phyloP scores from a whole-genome alignment of 2,329 filamentous ascomycete genomes.

The Huntiella decipiens region DNA sequence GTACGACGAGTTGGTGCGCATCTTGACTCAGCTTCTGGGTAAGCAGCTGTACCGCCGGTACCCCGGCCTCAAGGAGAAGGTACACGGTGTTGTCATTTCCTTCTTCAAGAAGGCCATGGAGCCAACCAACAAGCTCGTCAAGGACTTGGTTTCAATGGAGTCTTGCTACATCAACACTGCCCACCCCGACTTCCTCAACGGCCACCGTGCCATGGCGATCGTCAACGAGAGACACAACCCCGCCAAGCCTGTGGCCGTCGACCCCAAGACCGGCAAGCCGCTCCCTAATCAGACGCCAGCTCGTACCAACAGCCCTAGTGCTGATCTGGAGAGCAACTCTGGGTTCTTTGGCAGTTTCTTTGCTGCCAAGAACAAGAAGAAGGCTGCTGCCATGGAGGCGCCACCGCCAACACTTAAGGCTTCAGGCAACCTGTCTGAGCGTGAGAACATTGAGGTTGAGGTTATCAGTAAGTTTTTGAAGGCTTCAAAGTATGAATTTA shows the following conservation, averaged over 20 bases:
- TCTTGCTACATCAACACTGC: conserved; percentile 96
- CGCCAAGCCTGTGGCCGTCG: conserved; percentile 75
- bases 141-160: conserved; percentile 87
- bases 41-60: conserved; percentile 88
- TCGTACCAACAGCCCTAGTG: conserved; percentile 56
- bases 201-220: conserved; percentile 94
- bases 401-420: conserved; percentile 87
- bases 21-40: conserved; percentile 70
- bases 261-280: conserved; percentile 96
- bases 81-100: conserved; percentile 73
- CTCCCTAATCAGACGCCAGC: conserved; percentile 49
- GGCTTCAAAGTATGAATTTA: conserved; percentile 20
- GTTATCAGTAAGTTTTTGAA: conserved; percentile 68
- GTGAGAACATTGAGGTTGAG: conserved; percentile 89
- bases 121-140: conserved; percentile 91
- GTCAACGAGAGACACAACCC: conserved; percentile 81
- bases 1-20: conserved; percentile 92
- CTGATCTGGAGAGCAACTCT: conserved; percentile 36
- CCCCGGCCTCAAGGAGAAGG: conserved; percentile 88
- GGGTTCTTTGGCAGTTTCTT: conserved; percentile 99
- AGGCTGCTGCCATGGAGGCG: conserved; percentile 98
- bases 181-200: conserved; percentile 93
- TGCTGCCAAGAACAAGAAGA: conserved; percentile 99
- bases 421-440: conserved; percentile 80
- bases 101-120: conserved; percentile 99